Evolutionary conservation across 1,284 basidiomycete genomes (phyloP).

Genomic region (Inonotus hispidus): DNA sequence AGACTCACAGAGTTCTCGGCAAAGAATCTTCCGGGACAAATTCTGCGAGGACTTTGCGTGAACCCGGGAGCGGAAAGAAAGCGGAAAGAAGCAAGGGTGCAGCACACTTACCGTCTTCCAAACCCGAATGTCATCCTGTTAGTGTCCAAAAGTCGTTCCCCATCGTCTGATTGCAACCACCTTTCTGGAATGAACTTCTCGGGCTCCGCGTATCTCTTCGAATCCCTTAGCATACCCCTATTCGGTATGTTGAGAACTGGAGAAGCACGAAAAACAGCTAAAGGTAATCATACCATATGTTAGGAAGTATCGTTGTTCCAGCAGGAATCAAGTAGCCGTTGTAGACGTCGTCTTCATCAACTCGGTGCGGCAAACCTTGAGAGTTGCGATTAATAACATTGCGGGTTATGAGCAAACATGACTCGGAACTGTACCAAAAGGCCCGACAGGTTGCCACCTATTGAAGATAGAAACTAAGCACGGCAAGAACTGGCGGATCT

Average conservation of each 20-base stretch:
- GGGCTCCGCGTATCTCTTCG: slow-evolving; percentile 2
- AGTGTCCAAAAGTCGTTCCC: background rate
- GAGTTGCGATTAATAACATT: no score
- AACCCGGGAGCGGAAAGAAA: background rate
- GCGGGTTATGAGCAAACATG: background rate
- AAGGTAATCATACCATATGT: slow-evolving; percentile 19
- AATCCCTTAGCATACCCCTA: slow-evolving; percentile 5
- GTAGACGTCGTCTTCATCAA: slow-evolving; percentile 19
- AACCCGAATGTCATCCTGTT: slow-evolving; percentile 4
- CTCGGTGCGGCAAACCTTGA: slow-evolving; percentile 7
- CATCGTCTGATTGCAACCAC: background rate
- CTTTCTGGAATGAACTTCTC: slow-evolving; percentile 8
- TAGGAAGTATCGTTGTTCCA: slow-evolving; percentile 13
- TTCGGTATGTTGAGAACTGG: background rate
- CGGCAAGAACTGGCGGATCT: background rate
- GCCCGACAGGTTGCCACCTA: slow-evolving; percentile 17
- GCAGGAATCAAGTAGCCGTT: slow-evolving; percentile 21
- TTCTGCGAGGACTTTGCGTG: no score
- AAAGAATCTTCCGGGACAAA: slow-evolving; percentile 21
- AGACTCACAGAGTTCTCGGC: slow-evolving; percentile 18
- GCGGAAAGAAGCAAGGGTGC: background rate
- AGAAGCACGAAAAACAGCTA: background rate
- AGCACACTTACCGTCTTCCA: background rate
- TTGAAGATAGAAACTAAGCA: background rate
- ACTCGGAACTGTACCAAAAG: background rate